phyloP scores from a whole-genome alignment of 2,329 filamentous ascomycete species.

The Corniculantispora saksenae region DNA sequence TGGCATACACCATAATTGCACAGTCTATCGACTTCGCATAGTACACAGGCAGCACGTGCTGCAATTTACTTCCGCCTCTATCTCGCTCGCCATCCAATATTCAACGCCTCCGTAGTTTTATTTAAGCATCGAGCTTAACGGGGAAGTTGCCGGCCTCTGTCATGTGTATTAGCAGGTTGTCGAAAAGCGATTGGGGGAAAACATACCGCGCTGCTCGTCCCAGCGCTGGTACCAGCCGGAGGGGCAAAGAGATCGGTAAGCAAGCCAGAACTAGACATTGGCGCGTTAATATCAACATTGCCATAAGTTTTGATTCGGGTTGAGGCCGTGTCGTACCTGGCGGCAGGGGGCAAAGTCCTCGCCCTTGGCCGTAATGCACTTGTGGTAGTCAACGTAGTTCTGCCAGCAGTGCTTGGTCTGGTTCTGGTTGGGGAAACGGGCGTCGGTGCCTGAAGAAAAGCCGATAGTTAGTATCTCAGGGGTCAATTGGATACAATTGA shows the following conservation, averaged over 20 bases:
- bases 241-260: constrained; percentile 96
- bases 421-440: constrained; percentile 98
- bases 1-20: constrained; percentile 22
- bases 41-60: constrained; percentile 40
- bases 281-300: neutral
- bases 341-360: constrained; percentile 97
- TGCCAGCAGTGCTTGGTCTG: constrained; percentile 99
- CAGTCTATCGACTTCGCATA: constrained; percentile 36
- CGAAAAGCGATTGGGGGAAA: neutral
- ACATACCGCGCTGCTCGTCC: constrained; percentile 94
- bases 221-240: constrained; percentile 91
- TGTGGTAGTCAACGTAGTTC: constrained; percentile 99
- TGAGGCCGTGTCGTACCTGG: constrained; percentile 64
- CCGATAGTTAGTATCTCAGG: constrained; percentile 20
- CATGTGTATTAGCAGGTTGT: constrained; percentile 31
- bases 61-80: constrained; percentile 27
- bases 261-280: constrained; percentile 81
- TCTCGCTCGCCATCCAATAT: constrained; percentile 27
- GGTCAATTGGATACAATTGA: constrained; percentile 28
- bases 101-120: constrained; percentile 16
- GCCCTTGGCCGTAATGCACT: constrained; percentile 97
- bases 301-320: neutral
- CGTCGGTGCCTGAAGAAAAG: constrained; percentile 79
- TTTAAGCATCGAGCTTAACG: constrained; percentile 62
- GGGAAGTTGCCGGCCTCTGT: constrained; percentile 70